Percentiles rank a stretch among this genome's conserved stretches.
These are phyloP conservation scores for Leccinum pachyderme DNA, from an alignment of 1,284 basidiomycete species.

Conservation along the genomic window DNA sequence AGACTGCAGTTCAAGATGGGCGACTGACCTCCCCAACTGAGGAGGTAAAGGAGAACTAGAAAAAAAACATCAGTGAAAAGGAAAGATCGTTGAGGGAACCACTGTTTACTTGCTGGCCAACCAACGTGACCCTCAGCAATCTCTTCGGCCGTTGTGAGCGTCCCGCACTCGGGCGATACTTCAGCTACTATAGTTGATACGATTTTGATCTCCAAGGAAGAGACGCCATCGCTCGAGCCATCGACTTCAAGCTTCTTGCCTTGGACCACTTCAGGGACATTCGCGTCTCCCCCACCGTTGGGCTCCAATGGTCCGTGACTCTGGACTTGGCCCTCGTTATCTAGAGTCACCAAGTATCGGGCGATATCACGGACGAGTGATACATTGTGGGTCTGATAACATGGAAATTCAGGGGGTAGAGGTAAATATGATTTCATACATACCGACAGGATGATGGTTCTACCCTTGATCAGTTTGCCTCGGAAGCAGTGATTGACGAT, in stretches of 20 bases:
- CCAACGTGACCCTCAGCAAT: constrained; percentile 58
- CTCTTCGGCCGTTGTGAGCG: constrained; percentile 61
- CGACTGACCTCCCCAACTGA: constrained; percentile 41
- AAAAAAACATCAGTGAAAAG: background rate
- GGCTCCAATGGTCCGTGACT: constrained; percentile 39
- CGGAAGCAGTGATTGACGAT: constrained; percentile 74
- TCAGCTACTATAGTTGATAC: background rate
- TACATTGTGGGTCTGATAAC: constrained; percentile 60
- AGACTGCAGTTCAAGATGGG: constrained; percentile 40
- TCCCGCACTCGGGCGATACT: constrained; percentile 32
- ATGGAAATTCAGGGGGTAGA: background rate
- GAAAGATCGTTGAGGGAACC: background rate
- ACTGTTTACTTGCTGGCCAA: constrained; percentile 35
- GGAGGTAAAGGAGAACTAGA: constrained; percentile 36
- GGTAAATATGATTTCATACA: constrained; percentile 16
- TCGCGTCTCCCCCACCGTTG: background rate
- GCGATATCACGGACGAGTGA: constrained; percentile 55
- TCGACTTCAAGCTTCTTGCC: background rate
- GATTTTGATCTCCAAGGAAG: background rate
- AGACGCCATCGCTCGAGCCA: background rate
- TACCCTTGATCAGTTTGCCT: constrained; percentile 64
- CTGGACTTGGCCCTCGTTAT: constrained; percentile 42
- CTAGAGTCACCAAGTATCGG: constrained; percentile 55
- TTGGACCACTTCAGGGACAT: background rate
- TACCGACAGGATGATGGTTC: constrained; percentile 73